phyloP scores from a whole-genome alignment of 768 basidiomycete species.

The Butyriboletus loyo region DNA sequence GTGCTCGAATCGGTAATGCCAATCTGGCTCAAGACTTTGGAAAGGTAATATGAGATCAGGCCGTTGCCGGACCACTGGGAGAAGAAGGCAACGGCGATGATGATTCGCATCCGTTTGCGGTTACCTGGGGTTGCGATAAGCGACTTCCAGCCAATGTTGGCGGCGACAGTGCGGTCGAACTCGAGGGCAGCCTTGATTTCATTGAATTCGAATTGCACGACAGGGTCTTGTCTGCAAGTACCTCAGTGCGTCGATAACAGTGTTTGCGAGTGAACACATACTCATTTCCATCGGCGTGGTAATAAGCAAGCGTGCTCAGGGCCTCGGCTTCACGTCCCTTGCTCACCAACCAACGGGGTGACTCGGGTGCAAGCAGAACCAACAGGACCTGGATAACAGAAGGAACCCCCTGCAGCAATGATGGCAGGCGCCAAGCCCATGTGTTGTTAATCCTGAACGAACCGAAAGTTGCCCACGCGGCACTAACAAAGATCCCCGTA shows the following conservation, averaged over 20 bases:
- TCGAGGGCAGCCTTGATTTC: slow-evolving; percentile 82
- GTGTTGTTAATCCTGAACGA: slow-evolving; percentile 64
- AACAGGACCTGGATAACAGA: slow-evolving; percentile 64
- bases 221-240: slow-evolving; percentile 48
- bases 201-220: slow-evolving; percentile 71
- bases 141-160: slow-evolving; percentile 65
- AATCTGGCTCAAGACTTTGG: slow-evolving; percentile 61
- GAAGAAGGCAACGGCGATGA: slow-evolving; percentile 65
- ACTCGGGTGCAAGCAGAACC: slow-evolving; percentile 73
- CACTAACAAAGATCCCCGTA: slow-evolving; percentile 32
- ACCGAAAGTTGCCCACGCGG: slow-evolving; percentile 82
- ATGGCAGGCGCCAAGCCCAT: slow-evolving; percentile 85
- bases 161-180: slow-evolving; percentile 56
- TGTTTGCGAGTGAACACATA: slow-evolving; percentile 21
- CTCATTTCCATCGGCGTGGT: slow-evolving; percentile 77
- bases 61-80: slow-evolving; percentile 80
- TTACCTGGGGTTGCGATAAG: slow-evolving; percentile 68
- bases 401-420: slow-evolving; percentile 66
- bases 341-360: slow-evolving; percentile 77
- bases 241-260: background rate
- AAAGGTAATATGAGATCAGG: slow-evolving; percentile 71
- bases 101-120: slow-evolving; percentile 61
- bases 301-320: slow-evolving; percentile 66
- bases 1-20: slow-evolving; percentile 53
- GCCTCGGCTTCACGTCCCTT: slow-evolving; percentile 73